These are phyloP conservation scores for Populus hybrid DNA, from an alignment of 441 rosid species.

Conservation along the genomic window DNA sequence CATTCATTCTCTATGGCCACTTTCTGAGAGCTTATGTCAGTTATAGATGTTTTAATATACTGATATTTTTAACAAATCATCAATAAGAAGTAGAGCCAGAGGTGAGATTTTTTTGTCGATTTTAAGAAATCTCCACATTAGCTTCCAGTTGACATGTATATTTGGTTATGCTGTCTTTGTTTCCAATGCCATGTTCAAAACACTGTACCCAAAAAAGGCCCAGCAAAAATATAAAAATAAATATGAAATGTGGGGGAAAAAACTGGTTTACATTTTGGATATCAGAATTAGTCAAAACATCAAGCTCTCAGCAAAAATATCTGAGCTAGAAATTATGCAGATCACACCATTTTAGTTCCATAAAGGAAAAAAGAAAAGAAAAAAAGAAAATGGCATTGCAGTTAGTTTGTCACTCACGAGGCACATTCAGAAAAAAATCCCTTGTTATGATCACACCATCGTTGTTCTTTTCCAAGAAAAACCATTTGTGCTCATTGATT, in stretches of 20 bases:
- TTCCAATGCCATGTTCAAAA: background rate
- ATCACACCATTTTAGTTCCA: background rate
- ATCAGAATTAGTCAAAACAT: background rate
- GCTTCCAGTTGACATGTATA: background rate
- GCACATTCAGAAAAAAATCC: slow-evolving; percentile 78
- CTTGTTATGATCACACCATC: slow-evolving; percentile 29
- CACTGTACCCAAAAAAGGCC: background rate
- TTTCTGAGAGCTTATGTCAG: background rate
- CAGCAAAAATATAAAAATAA: background rate
- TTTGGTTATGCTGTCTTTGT: background rate
- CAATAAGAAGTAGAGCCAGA: background rate
- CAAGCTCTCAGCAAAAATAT: background rate
- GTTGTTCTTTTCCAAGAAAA: slow-evolving; percentile 69
- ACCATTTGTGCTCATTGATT: too few relatives aligned
- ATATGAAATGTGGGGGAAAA: background rate
- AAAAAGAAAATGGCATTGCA: background rate
- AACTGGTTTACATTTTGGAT: background rate
- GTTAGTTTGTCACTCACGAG: slow-evolving; percentile 46
- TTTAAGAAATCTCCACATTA: background rate
- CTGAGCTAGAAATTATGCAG: background rate
- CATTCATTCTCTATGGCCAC: background rate
- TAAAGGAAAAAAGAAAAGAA: background rate
- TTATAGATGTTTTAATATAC: background rate
- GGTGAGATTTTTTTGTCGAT: background rate
- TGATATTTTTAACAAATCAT: background rate